Base-by-base conservation (phyloP, 2,329 filamentous ascomycete species). In the Dryadomyces quercus-mongolicae region DNA sequence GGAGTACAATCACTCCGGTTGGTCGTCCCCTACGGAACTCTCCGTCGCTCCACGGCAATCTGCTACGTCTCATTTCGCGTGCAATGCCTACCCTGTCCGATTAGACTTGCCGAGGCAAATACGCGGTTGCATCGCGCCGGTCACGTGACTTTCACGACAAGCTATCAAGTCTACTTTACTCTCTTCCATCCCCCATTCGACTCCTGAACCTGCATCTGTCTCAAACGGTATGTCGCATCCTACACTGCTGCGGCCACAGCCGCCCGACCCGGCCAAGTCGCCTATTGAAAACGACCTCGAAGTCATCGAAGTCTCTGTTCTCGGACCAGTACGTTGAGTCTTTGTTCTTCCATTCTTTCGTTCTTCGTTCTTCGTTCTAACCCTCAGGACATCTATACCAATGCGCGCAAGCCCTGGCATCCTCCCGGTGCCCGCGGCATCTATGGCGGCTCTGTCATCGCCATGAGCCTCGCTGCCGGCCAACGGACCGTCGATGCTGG, bases 391-490 rank as follows among this genome's bases (percentile, higher is more conserved):
- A 84, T 97, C 61, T 98, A 93, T 74, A 97, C 93, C 54, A 98
- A 98, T 68, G 88, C 90, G 2, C 86, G 90, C 42, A 86, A 86
- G 21, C 78, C 93, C 58, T 97, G 91, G 91, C 91, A 94, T 62
- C 93, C 93, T 0, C 85, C 88, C 0, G 90, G 89, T 20, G 93
- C 93, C 2, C 83, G 93, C 53, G 93, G 93, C 57, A 90, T 98
- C 69, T 98, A 89, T 65, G 93, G 93, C 66, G 91, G 91, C 60
- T 84, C 87, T 55, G 90, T 94, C 42, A 96, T 98, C 62, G 91
- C 92, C 49, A 92, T 97, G 75, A 91, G 81, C 64, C 84, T 96
- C 25, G 80, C 86, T 48, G 89, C 93, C 2, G 93, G 89, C 22
- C 90, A 95, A 68, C 81, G 83, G 65, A 98, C 93, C 9, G 88